phyloP scores from a whole-genome alignment of 352 stramenopile species.

The Pythium scleroteichum region DNA sequence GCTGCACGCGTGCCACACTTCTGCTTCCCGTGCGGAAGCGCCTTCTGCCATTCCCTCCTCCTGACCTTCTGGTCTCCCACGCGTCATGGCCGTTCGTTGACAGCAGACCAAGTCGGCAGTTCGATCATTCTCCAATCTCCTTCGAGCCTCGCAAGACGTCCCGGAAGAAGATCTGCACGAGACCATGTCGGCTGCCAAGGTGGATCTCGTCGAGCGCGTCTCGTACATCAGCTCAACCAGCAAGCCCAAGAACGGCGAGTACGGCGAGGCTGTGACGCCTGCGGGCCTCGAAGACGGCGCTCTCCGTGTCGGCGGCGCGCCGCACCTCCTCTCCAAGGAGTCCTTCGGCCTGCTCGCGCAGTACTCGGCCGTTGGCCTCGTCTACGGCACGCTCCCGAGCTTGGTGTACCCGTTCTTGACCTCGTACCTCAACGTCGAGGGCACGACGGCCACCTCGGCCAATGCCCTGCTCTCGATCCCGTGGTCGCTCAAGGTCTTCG shows the following conservation, averaged over 20 bases:
- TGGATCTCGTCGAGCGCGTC: slow-evolving; percentile 23
- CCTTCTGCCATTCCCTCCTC: no score
- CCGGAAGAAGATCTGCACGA: slow-evolving; percentile 8
- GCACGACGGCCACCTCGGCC: slow-evolving; percentile 26
- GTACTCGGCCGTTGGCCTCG: slow-evolving; percentile 31
- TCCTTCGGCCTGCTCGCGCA: slow-evolving; percentile 32
- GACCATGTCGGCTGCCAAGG: slow-evolving; percentile 20
- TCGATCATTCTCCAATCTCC: slow-evolving; percentile 24
- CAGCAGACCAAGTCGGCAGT: neutral
- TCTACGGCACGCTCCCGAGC: slow-evolving; percentile 34
- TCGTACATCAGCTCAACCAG: slow-evolving; percentile 28
- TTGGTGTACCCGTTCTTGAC: slow-evolving; percentile 34
- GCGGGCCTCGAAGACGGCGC: slow-evolving; percentile 21
- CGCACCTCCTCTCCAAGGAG: slow-evolving; percentile 29
- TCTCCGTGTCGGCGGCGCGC: slow-evolving; percentile 25
- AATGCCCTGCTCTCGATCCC: slow-evolving; percentile 31
- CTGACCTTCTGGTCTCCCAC: no score
- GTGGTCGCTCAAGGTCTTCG: slow-evolving; percentile 44
- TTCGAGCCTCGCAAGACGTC: slow-evolving; percentile 14
- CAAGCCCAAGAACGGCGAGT: slow-evolving; percentile 22
- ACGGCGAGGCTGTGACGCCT: slow-evolving; percentile 20
- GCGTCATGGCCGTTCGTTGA: neutral
- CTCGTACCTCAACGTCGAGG: slow-evolving; percentile 33
- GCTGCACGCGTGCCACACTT: no score
- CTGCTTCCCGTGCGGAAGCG: no score